Evolutionary conservation across 768 basidiomycete species (phyloP).

Genomic region (Psilocybe azurescens): DNA sequence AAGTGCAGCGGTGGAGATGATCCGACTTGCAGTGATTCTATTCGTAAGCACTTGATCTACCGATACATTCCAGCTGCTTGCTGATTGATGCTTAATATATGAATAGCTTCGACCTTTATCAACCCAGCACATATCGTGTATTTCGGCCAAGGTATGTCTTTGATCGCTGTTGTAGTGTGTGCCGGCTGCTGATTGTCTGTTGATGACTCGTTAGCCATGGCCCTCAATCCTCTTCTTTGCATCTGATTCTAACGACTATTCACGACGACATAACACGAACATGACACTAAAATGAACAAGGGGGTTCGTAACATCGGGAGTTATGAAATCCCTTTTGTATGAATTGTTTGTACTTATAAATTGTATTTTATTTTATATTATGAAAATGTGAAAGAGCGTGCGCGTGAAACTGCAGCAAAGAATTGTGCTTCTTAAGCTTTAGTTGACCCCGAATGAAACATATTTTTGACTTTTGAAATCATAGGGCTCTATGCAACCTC

Average conservation of each 20-base stretch:
- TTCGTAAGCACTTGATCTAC: slow-evolving; percentile 38
- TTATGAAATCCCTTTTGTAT: not conserved
- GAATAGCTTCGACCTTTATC: slow-evolving; percentile 50
- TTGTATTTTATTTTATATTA: not conserved
- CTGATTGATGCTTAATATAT: not conserved
- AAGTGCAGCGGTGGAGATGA: slow-evolving; percentile 52
- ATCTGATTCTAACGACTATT: slow-evolving; percentile 8
- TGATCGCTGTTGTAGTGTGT: not conserved
- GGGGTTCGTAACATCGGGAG: no score
- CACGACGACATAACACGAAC: not conserved
- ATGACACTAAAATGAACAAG: no score
- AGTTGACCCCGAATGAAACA: no score
- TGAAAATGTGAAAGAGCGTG: no score
- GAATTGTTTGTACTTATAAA: not conserved
- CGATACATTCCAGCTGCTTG: not conserved
- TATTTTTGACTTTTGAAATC: no score
- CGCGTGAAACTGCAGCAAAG: no score
- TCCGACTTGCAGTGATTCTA: slow-evolving; percentile 50
- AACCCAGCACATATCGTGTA: slow-evolving; percentile 52
- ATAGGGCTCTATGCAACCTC: no score
- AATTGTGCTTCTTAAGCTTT: no score
- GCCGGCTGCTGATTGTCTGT: not conserved
- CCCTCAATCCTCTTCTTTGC: slow-evolving; percentile 23
- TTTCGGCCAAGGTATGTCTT: slow-evolving; percentile 46
- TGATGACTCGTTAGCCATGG: slow-evolving; percentile 14